Conservation (phyloP, 2,329 filamentous ascomycete species). For the Fusarium pilosicola region DNA sequence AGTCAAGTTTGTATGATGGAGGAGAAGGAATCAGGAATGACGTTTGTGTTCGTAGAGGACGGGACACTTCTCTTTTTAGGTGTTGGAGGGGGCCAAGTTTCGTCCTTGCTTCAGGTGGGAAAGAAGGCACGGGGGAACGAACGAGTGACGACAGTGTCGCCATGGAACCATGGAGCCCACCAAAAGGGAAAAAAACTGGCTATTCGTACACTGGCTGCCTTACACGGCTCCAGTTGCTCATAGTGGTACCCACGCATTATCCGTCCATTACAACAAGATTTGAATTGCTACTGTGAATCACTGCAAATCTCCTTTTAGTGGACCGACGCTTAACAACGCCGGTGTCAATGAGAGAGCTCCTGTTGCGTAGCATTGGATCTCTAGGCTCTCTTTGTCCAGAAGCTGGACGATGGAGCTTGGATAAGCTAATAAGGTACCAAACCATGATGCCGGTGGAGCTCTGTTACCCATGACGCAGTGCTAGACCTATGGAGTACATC, state of each 20-base stretch:
- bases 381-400: background rate
- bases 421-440: constrained; percentile 13
- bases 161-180: background rate
- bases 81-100: constrained; percentile 29
- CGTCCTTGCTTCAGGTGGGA: constrained; percentile 11
- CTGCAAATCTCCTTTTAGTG: constrained; percentile 11
- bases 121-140: constrained; percentile 6
- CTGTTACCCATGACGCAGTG: constrained; percentile 37
- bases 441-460: constrained; percentile 36
- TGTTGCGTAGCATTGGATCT: background rate
- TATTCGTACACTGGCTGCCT: background rate
- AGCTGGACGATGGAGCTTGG: constrained; percentile 37
- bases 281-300: background rate
- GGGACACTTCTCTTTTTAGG: constrained; percentile 28
- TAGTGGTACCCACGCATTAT: background rate
- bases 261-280: background rate
- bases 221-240: background rate
- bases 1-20: constrained; percentile 9
- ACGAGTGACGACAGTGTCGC: constrained; percentile 37
- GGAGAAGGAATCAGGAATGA: constrained; percentile 28
- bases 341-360: constrained; percentile 9
- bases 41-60: constrained; percentile 30
- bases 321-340: constrained; percentile 21
- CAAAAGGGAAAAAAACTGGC: constrained; percentile 10
- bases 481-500: constrained; percentile 28